Percentiles rank a stretch among this genome's conserved stretches.
Evolutionary conservation across 164 flowering plant genomes (phyloP).

Genomic region (Akebia trifoliata): DNA sequence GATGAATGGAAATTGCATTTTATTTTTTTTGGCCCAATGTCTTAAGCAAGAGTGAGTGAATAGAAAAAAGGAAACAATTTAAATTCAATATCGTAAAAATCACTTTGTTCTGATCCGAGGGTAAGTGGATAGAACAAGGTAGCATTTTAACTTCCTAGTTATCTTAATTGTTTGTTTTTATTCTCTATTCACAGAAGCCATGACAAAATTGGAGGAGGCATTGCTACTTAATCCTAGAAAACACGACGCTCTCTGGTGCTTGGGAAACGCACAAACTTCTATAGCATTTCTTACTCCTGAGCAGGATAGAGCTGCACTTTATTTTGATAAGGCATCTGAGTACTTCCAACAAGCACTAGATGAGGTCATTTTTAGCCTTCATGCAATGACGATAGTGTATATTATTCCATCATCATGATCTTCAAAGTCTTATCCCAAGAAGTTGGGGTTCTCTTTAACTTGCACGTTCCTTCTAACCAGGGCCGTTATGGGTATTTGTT

Average conservation of each 20-base stretch:
- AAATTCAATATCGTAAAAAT: too few species aligned
- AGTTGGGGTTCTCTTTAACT: too few species aligned
- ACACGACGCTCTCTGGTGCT: slow-evolving; percentile 83
- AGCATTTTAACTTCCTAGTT: neutral
- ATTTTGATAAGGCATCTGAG: slow-evolving; percentile 56
- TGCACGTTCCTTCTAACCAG: too few species aligned
- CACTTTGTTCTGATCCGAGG: too few species aligned
- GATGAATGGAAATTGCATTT: too few species aligned
- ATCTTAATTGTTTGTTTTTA: neutral
- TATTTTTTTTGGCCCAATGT: too few species aligned
- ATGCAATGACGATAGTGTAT: too few species aligned
- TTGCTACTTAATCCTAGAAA: slow-evolving; percentile 52
- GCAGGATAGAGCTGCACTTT: slow-evolving; percentile 44
- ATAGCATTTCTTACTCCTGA: slow-evolving; percentile 71
- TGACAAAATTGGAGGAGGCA: slow-evolving; percentile 82
- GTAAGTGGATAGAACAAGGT: neutral
- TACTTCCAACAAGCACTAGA: slow-evolving; percentile 68
- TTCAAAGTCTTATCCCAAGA: too few species aligned
- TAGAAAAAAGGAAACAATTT: too few species aligned
- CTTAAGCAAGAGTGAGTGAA: too few species aligned
- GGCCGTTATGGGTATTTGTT: too few species aligned
- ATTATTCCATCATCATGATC: too few species aligned
- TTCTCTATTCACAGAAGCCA: slow-evolving; percentile 43
- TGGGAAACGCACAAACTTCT: slow-evolving; percentile 84
- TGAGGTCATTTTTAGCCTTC: slow-evolving; percentile 41